Evolutionary conservation across 352 stramenopile genomes (phyloP), one percentile per base, ranked within the genome.

Genomic region (Phytophthora lateralis): DNA sequence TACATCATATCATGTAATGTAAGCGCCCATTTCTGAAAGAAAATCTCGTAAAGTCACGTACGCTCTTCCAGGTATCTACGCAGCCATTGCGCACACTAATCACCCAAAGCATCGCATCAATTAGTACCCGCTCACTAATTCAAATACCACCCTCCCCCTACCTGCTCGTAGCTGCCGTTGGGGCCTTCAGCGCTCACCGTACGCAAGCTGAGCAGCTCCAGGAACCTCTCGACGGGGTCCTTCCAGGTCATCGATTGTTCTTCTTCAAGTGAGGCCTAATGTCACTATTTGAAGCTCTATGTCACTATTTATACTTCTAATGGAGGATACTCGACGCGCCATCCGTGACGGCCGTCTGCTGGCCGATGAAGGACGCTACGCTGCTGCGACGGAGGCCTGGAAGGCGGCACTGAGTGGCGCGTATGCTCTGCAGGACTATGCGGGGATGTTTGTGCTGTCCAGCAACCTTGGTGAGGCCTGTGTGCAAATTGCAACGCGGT

Each of bases 131-230:
- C 8, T 24, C 37, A 43, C 4, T 12, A 21, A 43, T 18, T 43
- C 12, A 21, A 34, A 15, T 8, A 38, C 1, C 1, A 21, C 8
- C 8, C 12, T 14, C 21, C 18, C 14, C 55, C 10, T 18, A 89
- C 81, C 77, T 85, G 30, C 8, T 88, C 38, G 64, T 96, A 97
- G 30, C 59, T 66, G 32, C 88, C 89, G 14, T 63, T 75, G 6
- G 82, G 79, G 7, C 85, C 89, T 21, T 93, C 80, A 9, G 66
- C 60, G 69, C 85, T 96, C 29, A 97, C 75, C 1, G 89, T 96
- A 47, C 76, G 83, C 52, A 96, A 74, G 30, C 83, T 67, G 60
- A 97, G 61, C 12, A 96, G 63, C 53, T 96, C 87, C 42, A 94
- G 54, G 61, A 97, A 94, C 45, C 85, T 65, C 59, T 76, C 69